These are phyloP conservation scores for Bauhinia variegata DNA, from an alignment of 306 rosid genomes.

Conservation along the genomic window DNA sequence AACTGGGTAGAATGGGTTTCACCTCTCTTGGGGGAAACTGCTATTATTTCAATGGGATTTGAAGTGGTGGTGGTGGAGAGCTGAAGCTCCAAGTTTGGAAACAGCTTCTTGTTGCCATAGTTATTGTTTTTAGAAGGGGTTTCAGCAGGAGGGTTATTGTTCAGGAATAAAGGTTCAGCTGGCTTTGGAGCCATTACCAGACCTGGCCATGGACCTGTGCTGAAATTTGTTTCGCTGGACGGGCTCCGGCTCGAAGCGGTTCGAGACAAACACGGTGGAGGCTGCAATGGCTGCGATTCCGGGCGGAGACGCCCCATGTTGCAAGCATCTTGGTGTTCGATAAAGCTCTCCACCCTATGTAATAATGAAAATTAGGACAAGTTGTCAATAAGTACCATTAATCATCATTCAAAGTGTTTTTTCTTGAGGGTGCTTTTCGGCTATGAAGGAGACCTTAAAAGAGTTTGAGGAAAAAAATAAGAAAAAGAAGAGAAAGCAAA, in stretches of 20 bases:
- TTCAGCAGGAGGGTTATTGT: constrained; percentile 33
- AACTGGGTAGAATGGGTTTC: constrained; percentile 65
- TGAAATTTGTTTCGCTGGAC: constrained; percentile 83
- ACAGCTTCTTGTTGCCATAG: constrained; percentile 30
- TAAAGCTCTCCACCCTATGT: constrained; percentile 94
- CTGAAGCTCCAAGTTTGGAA: constrained; percentile 86
- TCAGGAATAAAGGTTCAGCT: constrained; percentile 46
- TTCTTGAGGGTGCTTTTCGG: not conserved
- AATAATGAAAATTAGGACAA: constrained; percentile 1
- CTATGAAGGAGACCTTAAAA: constrained; percentile 6
- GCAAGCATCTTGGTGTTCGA: constrained; percentile 98
- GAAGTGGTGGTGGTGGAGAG: constrained; percentile 61
- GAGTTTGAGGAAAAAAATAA: constrained; percentile 2
- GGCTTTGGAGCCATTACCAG: constrained; percentile 47
- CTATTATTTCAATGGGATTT: constrained; percentile 33
- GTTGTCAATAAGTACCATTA: too few species aligned
- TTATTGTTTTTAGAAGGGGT: constrained; percentile 31
- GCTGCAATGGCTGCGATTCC: constrained; percentile 63
- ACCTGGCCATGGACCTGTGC: constrained; percentile 57
- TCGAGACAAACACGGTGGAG: constrained; percentile 70
- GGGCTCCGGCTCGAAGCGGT: constrained; percentile 99
- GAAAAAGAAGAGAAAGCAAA: constrained; percentile 29
- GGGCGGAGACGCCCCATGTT: constrained; percentile 70
- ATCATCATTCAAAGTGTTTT: not conserved
- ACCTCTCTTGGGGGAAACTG: constrained; percentile 47